These are phyloP conservation scores for Rehmannia glutinosa DNA, from an alignment of 257 asterid genomes.

Conservation along the genomic window DNA sequence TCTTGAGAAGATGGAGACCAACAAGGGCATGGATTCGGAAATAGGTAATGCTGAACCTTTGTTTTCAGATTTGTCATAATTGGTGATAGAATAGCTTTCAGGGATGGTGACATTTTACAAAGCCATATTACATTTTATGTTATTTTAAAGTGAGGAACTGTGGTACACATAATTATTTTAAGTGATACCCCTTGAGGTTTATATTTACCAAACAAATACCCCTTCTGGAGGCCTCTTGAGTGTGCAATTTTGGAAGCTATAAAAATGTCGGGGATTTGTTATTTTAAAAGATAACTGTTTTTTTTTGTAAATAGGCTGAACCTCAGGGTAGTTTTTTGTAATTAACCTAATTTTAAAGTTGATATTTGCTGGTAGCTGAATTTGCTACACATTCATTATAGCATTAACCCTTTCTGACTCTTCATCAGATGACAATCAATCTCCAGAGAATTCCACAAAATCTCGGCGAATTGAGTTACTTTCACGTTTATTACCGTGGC, in stretches of 20 bases:
- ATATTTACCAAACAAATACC: too few relatives aligned
- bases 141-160: too few relatives aligned
- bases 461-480: constrained; percentile 35
- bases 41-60: constrained; percentile 36
- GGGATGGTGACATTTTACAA: neutral
- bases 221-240: too few relatives aligned
- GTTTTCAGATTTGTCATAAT: neutral
- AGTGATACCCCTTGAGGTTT: too few relatives aligned
- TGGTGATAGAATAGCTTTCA: neutral
- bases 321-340: neutral
- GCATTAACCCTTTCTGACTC: constrained; percentile 5
- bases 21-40: constrained; percentile 22
- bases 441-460: constrained; percentile 19
- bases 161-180: too few relatives aligned
- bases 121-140: too few relatives aligned
- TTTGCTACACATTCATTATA: neutral
- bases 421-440: constrained; percentile 40
- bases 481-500: constrained; percentile 48
- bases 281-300: too few relatives aligned
- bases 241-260: too few relatives aligned
- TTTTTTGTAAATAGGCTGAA: neutral
- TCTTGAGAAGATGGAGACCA: constrained; percentile 59
- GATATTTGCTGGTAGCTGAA: too few relatives aligned
- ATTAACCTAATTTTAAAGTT: too few relatives aligned
- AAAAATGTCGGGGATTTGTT: too few relatives aligned